Base-by-base conservation (phyloP, 2,329 filamentous ascomycete genomes). In the Blumeria graminis region DNA sequence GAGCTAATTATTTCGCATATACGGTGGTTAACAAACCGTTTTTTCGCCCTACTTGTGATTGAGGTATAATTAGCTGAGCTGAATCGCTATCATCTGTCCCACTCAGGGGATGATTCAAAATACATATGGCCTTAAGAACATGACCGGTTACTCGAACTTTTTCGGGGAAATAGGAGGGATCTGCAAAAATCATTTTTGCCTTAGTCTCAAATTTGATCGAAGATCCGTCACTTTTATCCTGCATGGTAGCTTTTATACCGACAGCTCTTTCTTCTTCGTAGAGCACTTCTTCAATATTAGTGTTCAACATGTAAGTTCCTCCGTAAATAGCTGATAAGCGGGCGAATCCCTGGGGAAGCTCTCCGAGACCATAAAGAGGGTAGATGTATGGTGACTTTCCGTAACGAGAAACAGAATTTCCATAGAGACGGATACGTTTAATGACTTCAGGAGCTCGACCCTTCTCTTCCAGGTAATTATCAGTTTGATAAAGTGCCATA, bases 371-470 rank as follows among this genome's bases (percentile, higher is more conserved):
- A 73, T 98, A 98, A 35, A 96, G 81, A 53, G 92, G 93, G 76
- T 98, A 98, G 74, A 98, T 96, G 75, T 96, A 98, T 50, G 92
- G 93, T 11, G 89, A 96, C 73, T 95, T 96, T 71, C 92, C 92
- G 71, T 96, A 96, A 61, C 90, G 81, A 55, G 89, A 87, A 71
- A 98, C 94, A 34, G 89, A 95, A 77, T 94, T 94, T 64, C 90
- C 93, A 71, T 98, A 98, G 51, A 98, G 77, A 62, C 86, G 81
- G 69, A 98, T 95, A 64, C 90, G 87, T 71, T 90, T 80, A 64
- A 98, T 85, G 57, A 86, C 81, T 68, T 94, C 88, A 63, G 84
- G 81, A 48, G 89, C 87, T 66, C 74, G 74, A 61, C 89, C 89
- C 54, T 75, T 72, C 61, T 76, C 70, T 62, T 76, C 80, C 66